Evolutionary conservation across 75 land plant species (phyloP).

Genomic region (Chamaecyparis obtusa): DNA sequence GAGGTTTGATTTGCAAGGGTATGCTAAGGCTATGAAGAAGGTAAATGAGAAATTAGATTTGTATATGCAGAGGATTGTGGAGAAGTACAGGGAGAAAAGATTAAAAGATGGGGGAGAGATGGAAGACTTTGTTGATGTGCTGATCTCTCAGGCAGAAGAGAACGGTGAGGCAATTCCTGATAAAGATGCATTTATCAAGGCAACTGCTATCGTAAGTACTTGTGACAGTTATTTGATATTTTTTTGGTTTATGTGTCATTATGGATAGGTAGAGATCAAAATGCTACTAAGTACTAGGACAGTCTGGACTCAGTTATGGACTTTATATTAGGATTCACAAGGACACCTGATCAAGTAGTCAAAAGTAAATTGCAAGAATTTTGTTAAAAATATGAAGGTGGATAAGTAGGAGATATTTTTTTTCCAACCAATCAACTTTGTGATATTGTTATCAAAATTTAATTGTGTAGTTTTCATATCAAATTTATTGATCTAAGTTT

Average conservation of each 20-base stretch:
- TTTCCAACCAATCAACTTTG: too few relatives aligned
- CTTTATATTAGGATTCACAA: too few relatives aligned
- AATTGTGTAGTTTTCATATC: too few relatives aligned
- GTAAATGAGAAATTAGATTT: background rate
- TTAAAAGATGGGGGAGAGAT: background rate
- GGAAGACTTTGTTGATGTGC: background rate
- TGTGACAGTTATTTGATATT: background rate
- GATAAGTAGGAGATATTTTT: too few relatives aligned
- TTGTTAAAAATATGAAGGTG: background rate
- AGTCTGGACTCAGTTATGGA: too few relatives aligned
- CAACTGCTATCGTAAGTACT: background rate
- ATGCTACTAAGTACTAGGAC: too few relatives aligned
- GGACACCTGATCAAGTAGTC: background rate
- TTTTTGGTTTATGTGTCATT: background rate
- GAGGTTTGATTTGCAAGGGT: slow-evolving; percentile 30
- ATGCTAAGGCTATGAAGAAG: background rate
- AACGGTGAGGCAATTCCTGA: background rate
- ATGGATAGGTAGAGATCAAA: too few relatives aligned
- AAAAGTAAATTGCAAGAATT: background rate
- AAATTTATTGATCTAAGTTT: too few relatives aligned
- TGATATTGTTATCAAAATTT: too few relatives aligned
- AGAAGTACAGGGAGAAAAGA: background rate
- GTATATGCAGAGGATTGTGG: background rate
- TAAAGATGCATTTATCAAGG: background rate
- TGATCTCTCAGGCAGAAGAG: background rate